Percentiles rank a stretch among this genome's conserved stretches.
These are phyloP conservation scores for Podaxis mareebaensis DNA, from an alignment of 768 basidiomycete species.

Conservation along the genomic window DNA sequence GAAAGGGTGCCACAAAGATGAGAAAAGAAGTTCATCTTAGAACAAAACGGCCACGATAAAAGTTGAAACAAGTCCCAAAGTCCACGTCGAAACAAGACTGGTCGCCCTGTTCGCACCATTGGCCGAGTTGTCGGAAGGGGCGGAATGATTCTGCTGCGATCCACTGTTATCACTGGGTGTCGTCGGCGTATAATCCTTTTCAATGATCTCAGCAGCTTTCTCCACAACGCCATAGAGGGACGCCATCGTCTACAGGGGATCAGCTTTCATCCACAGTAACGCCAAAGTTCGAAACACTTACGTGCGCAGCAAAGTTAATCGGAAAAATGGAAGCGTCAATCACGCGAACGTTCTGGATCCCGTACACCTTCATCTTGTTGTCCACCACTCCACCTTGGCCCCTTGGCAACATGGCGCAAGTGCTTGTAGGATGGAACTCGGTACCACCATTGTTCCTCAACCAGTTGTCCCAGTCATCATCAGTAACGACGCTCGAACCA, in stretches of 20 bases:
- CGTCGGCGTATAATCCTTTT: constrained; percentile 14
- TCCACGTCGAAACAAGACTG: not conserved
- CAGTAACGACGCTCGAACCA: constrained; percentile 43
- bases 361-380: constrained; percentile 33
- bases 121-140: not conserved
- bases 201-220: constrained; percentile 25
- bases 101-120: not conserved
- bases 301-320: constrained; percentile 36
- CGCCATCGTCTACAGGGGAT: constrained; percentile 22
- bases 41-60: not conserved
- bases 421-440: constrained; percentile 56
- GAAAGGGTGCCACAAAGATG: not conserved
- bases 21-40: not conserved
- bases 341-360: constrained; percentile 52
- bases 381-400: constrained; percentile 34
- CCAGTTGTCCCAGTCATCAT: constrained; percentile 58
- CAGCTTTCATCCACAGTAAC: not conserved
- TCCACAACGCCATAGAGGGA: constrained; percentile 30
- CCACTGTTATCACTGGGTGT: not conserved
- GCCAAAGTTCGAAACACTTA: constrained; percentile 11
- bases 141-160: not conserved
- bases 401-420: constrained; percentile 31
- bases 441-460: constrained; percentile 42
- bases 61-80: not conserved
- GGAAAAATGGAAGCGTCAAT: constrained; percentile 61